A percentile compares a stretch with the other conserved stretches of the same genome.
Conservation (phyloP, 805 yeast species). For the Teunomyces gatunensis region DNA sequence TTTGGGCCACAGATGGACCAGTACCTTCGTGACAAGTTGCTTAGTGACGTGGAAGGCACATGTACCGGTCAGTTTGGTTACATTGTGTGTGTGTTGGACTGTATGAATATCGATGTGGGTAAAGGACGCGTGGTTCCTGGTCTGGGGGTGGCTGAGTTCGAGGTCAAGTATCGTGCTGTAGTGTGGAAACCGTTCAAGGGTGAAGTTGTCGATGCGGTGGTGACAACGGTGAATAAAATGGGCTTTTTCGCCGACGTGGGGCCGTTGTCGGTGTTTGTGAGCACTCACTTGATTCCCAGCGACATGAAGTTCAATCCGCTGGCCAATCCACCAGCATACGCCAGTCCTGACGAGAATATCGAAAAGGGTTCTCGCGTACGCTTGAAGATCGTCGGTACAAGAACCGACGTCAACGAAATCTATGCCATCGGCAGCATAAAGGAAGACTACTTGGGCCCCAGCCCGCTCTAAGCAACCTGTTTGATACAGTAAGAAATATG, state of each 20-base stretch:
- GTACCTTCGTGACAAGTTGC: constrained; percentile 80
- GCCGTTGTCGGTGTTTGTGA: constrained; percentile 90
- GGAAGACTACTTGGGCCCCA: constrained; percentile 94
- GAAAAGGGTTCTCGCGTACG: constrained; percentile 93
- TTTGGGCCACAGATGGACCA: constrained; percentile 98
- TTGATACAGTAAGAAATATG: constrained; percentile 4
- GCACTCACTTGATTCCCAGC: constrained; percentile 90
- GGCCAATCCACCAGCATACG: constrained; percentile 97
- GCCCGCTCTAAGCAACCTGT: constrained; percentile 34
- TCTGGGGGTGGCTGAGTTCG: constrained; percentile 93
- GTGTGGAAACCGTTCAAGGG: constrained; percentile 99
- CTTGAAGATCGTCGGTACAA: constrained; percentile 93
- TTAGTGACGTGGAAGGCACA: constrained; percentile 97
- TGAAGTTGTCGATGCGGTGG: constrained; percentile 96
- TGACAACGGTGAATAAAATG: constrained; percentile 88
- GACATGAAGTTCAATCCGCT: constrained; percentile 93
- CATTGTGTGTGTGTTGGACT: constrained; percentile 92
- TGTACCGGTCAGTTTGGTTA: constrained; percentile 99
- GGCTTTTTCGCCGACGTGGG: constrained; percentile 99
- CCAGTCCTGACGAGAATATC: constrained; percentile 89
- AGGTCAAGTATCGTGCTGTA: constrained; percentile 92
- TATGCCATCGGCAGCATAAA: constrained; percentile 97
- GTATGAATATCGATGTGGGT: constrained; percentile 92
- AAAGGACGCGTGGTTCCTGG: constrained; percentile 89
- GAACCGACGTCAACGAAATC: constrained; percentile 95